Base-by-base conservation (phyloP, 2,329 filamentous ascomycete species). In the Sporothrix sp. region DNA sequence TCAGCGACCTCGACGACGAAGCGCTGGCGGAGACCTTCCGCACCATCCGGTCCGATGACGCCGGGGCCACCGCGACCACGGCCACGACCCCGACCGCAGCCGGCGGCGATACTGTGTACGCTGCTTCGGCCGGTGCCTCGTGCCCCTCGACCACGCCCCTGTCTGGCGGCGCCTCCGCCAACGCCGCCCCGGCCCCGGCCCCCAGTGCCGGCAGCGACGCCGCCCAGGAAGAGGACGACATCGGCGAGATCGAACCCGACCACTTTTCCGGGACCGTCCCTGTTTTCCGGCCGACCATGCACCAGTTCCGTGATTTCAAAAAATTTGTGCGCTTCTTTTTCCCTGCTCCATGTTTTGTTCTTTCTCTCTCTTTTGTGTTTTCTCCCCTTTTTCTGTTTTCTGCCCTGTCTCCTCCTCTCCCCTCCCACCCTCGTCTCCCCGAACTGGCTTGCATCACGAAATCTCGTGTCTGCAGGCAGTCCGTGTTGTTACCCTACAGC, bases 211-310 rank as follows among this genome's bases (percentile, higher is more conserved):
- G 39, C 14, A 21, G 38, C 30, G 18, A n/a, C 25, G 33, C 37
- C 1, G 21, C 45, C 27, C 21, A 16, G 7, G 55, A 62, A 18
- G 54, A 50, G 18, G 63, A 66, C 13, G 84, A 88, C 59, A 82
- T 86, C 59, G 85, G 85, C 58, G 86, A 93, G 49, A 77, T 95
- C 50, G 72, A 82, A 42, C 91, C 91, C 1, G 87, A 90, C 63
- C 84, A 95, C 66, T 96, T 87, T 72, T 95, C 88, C 62, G 90
- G 89, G 55, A 86, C 82, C 55, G 85, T 98, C 32, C 91, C 93
- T 8, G 85, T 98, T 54, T 98, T 98, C 70, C 91, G 84, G 67
- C 93, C 93, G 67, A 91, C 85, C 53, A 95, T 96, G 87, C 78
- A 85, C 55, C 89, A 98, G 68, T 97, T 97, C 70, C 82, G 82